Conservation (phyloP, 331 rosid species). For the Spiraea crenata region DNA sequence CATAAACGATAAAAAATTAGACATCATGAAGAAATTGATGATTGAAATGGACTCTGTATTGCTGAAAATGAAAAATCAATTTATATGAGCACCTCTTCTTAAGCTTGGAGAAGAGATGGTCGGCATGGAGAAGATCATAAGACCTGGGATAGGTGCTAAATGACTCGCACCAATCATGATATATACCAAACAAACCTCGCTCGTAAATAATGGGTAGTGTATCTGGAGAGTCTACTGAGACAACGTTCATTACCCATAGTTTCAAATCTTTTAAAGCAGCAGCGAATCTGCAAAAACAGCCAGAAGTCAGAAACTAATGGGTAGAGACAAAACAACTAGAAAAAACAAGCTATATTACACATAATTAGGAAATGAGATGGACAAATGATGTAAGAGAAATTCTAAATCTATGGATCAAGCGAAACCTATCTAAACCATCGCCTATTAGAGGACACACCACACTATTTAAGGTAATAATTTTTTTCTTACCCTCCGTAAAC, state of each 20-base stretch:
- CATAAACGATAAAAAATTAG: constrained; percentile 19
- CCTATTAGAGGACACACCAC: neutral
- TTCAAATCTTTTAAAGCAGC: constrained; percentile 86
- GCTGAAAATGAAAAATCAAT: constrained; percentile 11
- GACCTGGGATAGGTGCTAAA: constrained; percentile 92
- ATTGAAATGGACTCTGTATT: neutral
- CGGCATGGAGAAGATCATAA: constrained; percentile 94
- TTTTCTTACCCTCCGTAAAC: constrained; percentile 91
- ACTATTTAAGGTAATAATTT: neutral
- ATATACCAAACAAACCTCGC: constrained; percentile 92
- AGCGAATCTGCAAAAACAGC: constrained; percentile 62
- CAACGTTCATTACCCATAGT: constrained; percentile 95
- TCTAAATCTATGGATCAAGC: neutral
- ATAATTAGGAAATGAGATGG: neutral
- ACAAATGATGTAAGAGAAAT: neutral
- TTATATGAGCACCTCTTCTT: constrained; percentile 55
- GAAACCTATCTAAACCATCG: neutral
- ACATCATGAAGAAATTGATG: neutral
- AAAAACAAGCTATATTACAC: constrained; percentile 6
- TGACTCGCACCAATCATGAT: constrained; percentile 98
- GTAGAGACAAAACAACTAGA: neutral
- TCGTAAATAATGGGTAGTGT: constrained; percentile 92
- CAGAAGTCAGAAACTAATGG: constrained; percentile 10
- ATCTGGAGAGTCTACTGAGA: constrained; percentile 77
- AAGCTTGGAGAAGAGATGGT: constrained; percentile 72